phyloP scores from a whole-genome alignment of 2,329 filamentous ascomycete genomes.

The Hypoxylon sp. region DNA sequence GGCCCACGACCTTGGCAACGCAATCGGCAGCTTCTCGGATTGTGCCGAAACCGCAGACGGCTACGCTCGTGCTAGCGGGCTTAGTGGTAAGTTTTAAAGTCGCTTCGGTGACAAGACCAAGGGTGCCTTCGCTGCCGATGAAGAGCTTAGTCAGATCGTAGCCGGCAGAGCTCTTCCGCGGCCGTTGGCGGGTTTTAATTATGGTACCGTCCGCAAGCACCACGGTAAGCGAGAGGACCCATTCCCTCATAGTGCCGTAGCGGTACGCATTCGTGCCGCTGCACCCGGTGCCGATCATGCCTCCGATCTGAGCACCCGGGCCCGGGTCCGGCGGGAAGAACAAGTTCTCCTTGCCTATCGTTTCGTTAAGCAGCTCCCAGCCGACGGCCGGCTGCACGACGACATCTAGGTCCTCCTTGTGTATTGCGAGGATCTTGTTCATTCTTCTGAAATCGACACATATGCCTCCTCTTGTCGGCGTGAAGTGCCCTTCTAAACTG shows the following conservation, averaged over 20 bases:
- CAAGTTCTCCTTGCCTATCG: slow-evolving; percentile 75
- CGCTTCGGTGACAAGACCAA: slow-evolving; percentile 84
- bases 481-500: slow-evolving; percentile 83
- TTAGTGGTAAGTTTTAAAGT: slow-evolving; percentile 81
- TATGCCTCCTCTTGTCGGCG: slow-evolving; percentile 79
- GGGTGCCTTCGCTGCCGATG: slow-evolving; percentile 85
- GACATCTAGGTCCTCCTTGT: slow-evolving; percentile 77
- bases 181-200: slow-evolving; percentile 83
- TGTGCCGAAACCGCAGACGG: slow-evolving; percentile 66
- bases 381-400: slow-evolving; percentile 81
- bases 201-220: slow-evolving; percentile 86
- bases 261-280: slow-evolving; percentile 85
- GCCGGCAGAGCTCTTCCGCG: slow-evolving; percentile 84
- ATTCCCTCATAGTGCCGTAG: slow-evolving; percentile 91
- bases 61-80: slow-evolving; percentile 80
- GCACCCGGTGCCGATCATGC: slow-evolving; percentile 78
- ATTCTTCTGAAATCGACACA: slow-evolving; percentile 83
- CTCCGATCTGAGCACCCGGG: slow-evolving; percentile 87
- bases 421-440: slow-evolving; percentile 77
- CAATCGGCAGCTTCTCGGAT: slow-evolving; percentile 77
- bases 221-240: slow-evolving; percentile 85
- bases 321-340: slow-evolving; percentile 91
- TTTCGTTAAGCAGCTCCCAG: slow-evolving; percentile 83
- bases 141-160: slow-evolving; percentile 86
- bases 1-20: slow-evolving; percentile 78